Conservation (phyloP, 768 basidiomycete genomes). For the Psilocybe cubensis region DNA sequence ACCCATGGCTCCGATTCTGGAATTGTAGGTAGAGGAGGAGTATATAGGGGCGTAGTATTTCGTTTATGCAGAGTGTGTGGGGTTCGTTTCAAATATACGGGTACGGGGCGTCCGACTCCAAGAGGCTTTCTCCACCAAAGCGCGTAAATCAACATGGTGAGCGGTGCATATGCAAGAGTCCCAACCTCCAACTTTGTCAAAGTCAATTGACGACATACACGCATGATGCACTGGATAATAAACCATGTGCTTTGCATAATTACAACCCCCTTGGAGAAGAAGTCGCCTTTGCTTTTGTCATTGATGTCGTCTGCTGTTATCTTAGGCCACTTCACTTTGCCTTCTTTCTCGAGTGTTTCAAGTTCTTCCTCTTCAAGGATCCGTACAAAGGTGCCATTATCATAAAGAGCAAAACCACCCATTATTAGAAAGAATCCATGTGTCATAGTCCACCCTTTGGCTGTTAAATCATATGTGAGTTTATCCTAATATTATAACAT, state of each 20-base stretch:
- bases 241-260: slow-evolving; percentile 40
- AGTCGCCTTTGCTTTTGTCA: slow-evolving; percentile 35
- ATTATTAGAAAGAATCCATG: slow-evolving; percentile 21
- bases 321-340: slow-evolving; percentile 13
- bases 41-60: not conserved
- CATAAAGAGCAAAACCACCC: slow-evolving; percentile 25
- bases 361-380: slow-evolving; percentile 4
- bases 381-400: slow-evolving; percentile 12
- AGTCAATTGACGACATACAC: slow-evolving; percentile 23
- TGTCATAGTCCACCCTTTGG: slow-evolving; percentile 12
- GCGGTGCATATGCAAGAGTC: slow-evolving; percentile 34
- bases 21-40: not conserved
- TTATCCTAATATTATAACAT: not conserved
- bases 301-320: slow-evolving; percentile 22
- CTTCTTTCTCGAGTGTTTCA: slow-evolving; percentile 9
- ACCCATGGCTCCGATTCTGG: too few species aligned
- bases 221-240: slow-evolving; percentile 29
- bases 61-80: not conserved
- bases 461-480: not conserved
- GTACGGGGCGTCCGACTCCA: slow-evolving; percentile 22
- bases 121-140: slow-evolving; percentile 45
- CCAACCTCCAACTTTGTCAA: slow-evolving; percentile 38
- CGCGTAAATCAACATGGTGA: slow-evolving; percentile 31
- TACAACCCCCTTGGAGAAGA: slow-evolving; percentile 35
- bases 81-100: not conserved